These are phyloP conservation scores for Limnanthes douglasii DNA, from an alignment of 345 rosid genomes.

Conservation along the genomic window DNA sequence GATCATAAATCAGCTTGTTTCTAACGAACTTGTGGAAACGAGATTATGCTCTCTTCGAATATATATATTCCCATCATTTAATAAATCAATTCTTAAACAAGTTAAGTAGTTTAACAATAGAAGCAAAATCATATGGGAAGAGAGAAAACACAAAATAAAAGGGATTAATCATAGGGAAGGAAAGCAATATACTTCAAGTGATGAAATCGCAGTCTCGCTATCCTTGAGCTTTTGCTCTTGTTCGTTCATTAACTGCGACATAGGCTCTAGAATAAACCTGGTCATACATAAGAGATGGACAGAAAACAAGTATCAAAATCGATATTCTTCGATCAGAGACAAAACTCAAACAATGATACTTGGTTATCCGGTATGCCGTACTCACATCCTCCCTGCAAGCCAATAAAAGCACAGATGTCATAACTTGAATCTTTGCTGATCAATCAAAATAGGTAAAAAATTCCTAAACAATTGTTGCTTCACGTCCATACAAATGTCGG, in stretches of 20 bases:
- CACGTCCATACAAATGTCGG: too few species aligned
- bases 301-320: conserved; percentile 12
- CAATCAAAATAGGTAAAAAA: too few species aligned
- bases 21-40: background rate
- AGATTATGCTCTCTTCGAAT: too few species aligned
- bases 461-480: too few species aligned
- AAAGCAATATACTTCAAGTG: conserved; percentile 40
- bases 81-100: background rate
- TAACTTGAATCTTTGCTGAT: too few species aligned
- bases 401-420: conserved; percentile 5
- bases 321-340: conserved; percentile 1
- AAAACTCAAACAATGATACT: conserved; percentile 1
- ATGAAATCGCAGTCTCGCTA: conserved; percentile 62
- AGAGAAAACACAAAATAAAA: background rate
- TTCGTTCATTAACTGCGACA: conserved; percentile 38
- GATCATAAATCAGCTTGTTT: background rate
- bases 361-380: conserved; percentile 11
- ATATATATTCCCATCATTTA: too few species aligned
- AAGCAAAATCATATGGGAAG: background rate
- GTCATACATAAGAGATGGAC: conserved; percentile 10
- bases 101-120: background rate
- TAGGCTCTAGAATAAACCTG: conserved; percentile 91
- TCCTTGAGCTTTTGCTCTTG: conserved; percentile 84
- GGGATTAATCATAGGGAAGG: background rate
- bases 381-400: conserved; percentile 97